Evolutionary conservation across 2,329 filamentous ascomycete species (phyloP).

Genomic region (Ophiocordyceps camponoti-leonardi): DNA sequence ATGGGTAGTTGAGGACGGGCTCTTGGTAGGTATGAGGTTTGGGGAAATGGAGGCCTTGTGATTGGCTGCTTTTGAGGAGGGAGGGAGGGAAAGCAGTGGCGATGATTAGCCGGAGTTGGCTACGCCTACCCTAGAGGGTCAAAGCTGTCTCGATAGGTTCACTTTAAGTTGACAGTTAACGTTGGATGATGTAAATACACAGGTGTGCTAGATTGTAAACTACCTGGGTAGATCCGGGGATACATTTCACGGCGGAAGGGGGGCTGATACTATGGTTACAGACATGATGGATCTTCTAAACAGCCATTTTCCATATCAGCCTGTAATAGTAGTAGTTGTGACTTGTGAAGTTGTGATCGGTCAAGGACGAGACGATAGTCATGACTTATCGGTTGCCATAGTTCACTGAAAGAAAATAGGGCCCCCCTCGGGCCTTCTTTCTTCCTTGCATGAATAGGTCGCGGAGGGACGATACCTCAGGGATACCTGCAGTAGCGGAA

Average conservation of each 20-base stretch:
- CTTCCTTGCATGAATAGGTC: not conserved
- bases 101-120: slow-evolving; percentile 1
- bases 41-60: slow-evolving; percentile 1
- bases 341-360: no score
- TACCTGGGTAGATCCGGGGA: no score
- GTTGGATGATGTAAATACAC: no score
- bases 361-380: no score
- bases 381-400: no score
- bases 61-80: not conserved
- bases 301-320: no score
- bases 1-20: not conserved
- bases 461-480: not conserved
- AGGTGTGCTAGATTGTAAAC: no score
- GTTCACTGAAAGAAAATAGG: no score
- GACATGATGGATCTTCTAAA: no score
- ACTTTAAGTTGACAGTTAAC: not conserved
- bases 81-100: not conserved
- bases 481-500: not conserved
- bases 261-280: no score
- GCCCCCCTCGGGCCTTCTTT: not conserved
- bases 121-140: not conserved
- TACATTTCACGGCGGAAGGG: no score
- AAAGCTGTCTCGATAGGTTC: not conserved
- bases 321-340: no score
- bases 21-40: not conserved